A percentile compares a stretch with the other conserved stretches of the same genome.
These are phyloP conservation scores for Penicillium robsamsonii DNA, from an alignment of 495 filamentous ascomycete species.

Conservation along the genomic window DNA sequence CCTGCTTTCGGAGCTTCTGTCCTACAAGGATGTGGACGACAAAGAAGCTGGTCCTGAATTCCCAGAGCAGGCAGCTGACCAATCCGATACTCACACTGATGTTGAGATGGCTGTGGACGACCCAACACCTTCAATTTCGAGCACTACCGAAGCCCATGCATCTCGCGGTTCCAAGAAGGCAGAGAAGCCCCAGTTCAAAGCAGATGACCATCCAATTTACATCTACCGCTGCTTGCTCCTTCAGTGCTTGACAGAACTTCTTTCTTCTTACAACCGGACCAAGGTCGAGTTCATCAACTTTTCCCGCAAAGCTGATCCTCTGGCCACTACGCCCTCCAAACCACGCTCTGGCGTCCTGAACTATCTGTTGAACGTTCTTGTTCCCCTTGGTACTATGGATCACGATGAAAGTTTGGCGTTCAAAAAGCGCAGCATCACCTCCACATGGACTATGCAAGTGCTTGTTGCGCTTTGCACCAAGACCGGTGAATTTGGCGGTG, in stretches of 20 bases:
- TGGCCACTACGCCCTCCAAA: constrained; percentile 85
- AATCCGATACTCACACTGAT: constrained; percentile 46
- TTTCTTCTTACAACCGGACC: constrained; percentile 88
- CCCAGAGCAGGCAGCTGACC: constrained; percentile 46
- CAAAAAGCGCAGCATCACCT: constrained; percentile 82
- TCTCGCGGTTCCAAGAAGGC: constrained; percentile 54
- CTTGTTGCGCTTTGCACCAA: constrained; percentile 84
- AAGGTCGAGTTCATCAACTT: constrained; percentile 99
- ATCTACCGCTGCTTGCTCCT: constrained; percentile 95
- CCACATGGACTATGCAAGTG: constrained; percentile 77
- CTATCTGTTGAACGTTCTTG: constrained; percentile 83
- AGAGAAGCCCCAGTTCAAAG: constrained; percentile 78
- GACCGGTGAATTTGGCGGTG: constrained; percentile 66
- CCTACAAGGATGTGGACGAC: constrained; percentile 88
- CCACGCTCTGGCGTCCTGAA: constrained; percentile 90
- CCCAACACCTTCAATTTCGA: constrained; percentile 39
- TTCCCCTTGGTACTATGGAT: constrained; percentile 73
- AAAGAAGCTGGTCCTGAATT: constrained; percentile 55
- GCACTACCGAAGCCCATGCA: constrained; percentile 27
- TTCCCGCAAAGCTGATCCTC: constrained; percentile 80
- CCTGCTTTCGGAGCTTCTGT: constrained; percentile 87
- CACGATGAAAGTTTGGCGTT: constrained; percentile 69
- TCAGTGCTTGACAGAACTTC: constrained; percentile 86
- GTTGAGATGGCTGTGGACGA: constrained; percentile 50
- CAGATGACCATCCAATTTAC: constrained; percentile 92